Conservation (phyloP, 2,329 filamentous ascomycete genomes). For the Diaporthe ilicicola region DNA sequence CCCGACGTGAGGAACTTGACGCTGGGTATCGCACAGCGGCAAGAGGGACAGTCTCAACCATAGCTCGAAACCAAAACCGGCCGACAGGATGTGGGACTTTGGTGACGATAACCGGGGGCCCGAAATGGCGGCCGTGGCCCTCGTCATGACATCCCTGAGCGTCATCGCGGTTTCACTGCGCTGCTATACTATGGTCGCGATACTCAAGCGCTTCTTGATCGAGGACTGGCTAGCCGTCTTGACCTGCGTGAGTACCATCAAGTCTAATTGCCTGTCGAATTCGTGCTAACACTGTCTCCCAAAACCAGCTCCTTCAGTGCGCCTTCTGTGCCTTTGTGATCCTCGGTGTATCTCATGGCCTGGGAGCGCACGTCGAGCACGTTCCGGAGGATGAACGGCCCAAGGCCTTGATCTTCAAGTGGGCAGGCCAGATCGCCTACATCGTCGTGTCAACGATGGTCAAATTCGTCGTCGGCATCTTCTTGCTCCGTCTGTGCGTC, state of each 20-base stretch:
- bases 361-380: slow-evolving; percentile 29
- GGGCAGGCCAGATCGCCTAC: slow-evolving; percentile 49
- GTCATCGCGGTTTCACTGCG: slow-evolving; percentile 28
- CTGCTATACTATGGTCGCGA: slow-evolving; percentile 31
- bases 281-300: background rate
- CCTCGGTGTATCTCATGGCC: slow-evolving; percentile 28
- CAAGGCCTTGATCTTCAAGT: slow-evolving; percentile 38
- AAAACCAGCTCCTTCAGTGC: slow-evolving; percentile 25
- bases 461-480: slow-evolving; percentile 50
- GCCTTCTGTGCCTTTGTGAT: slow-evolving; percentile 29
- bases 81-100: slow-evolving; percentile 31
- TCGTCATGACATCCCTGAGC: slow-evolving; percentile 30
- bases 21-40: slow-evolving; percentile 4
- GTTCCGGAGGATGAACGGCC: slow-evolving; percentile 26
- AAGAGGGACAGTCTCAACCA: background rate
- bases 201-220: slow-evolving; percentile 32
- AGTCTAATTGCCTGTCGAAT: background rate
- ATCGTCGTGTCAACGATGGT: slow-evolving; percentile 49
- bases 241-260: slow-evolving; percentile 25
- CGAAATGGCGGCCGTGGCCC: slow-evolving; percentile 26
- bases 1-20: slow-evolving; percentile 19
- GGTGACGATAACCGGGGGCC: slow-evolving; percentile 31
- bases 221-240: slow-evolving; percentile 33
- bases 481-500: slow-evolving; percentile 49
- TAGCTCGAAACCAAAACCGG: background rate